A percentile compares a stretch with the other conserved stretches of the same genome.
phyloP scores from a whole-genome alignment of 306 rosid genomes.

The Heteromeles arbutifolia region DNA sequence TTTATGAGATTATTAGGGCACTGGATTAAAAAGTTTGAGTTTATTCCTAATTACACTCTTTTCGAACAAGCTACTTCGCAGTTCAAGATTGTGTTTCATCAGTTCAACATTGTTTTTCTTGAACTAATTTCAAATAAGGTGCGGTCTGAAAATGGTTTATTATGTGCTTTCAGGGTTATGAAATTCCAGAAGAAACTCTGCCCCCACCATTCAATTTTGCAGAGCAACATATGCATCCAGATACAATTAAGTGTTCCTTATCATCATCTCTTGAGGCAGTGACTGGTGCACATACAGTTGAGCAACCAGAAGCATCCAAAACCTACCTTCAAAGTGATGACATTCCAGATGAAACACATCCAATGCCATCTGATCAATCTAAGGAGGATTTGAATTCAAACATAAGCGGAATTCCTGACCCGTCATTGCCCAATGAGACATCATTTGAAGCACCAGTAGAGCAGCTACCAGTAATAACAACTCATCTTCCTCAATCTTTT shows the following conservation, averaged over 20 bases:
- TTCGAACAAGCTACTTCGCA: background rate
- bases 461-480: conserved; percentile 32
- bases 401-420: conserved; percentile 1
- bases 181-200: conserved; percentile 59
- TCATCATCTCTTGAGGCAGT: conserved; percentile 8
- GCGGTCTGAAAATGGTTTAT: conserved; percentile 18
- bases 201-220: conserved; percentile 59
- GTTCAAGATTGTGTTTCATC: background rate
- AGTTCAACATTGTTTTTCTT: background rate
- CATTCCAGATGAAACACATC: conserved; percentile 7
- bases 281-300: conserved; percentile 10
- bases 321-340: conserved; percentile 8
- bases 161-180: conserved; percentile 44
- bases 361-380: conserved; percentile 1
- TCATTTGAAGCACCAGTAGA: conserved; percentile 19
- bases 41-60: background rate
- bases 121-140: background rate
- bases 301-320: conserved; percentile 7
- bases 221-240: conserved; percentile 13
- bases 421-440: conserved; percentile 5
- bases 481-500: conserved; percentile 48
- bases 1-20: background rate
- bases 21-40: background rate
- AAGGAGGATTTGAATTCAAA: conserved; percentile 2
- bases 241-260: conserved; percentile 6